Evolutionary conservation across 2,329 filamentous ascomycete species (phyloP).

Genomic region (Dactylellina cionopaga): DNA sequence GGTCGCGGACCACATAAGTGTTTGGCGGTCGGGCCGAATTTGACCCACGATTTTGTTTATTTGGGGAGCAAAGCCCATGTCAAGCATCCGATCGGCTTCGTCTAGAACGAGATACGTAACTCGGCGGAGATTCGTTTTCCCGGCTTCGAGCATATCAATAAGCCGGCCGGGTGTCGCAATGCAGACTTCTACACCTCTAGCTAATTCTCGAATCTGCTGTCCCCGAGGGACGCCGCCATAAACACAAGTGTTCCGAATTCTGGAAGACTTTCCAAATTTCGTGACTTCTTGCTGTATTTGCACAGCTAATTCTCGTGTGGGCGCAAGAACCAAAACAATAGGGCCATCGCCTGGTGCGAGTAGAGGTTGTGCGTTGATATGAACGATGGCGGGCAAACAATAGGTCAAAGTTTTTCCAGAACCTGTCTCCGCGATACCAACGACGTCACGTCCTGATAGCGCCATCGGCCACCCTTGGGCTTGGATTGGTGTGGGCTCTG

Average conservation of each 20-base stretch:
- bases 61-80: conserved; percentile 97
- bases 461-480: conserved; percentile 99
- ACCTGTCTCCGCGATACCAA: conserved; percentile 98
- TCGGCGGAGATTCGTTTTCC: conserved; percentile 86
- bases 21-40: conserved; percentile 90
- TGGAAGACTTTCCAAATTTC: conserved; percentile 97
- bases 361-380: conserved; percentile 98
- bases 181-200: conserved; percentile 95
- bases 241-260: conserved; percentile 97
- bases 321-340: conserved; percentile 94
- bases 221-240: conserved; percentile 99
- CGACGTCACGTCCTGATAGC: conserved; percentile 94
- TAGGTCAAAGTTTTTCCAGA: conserved; percentile 99
- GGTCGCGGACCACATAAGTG: conserved; percentile 94
- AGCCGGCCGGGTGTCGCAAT: conserved; percentile 97
- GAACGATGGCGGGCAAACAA: conserved; percentile 96
- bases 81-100: conserved; percentile 98
- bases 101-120: conserved; percentile 96
- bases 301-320: conserved; percentile 95
- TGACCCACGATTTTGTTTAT: conserved; percentile 96
- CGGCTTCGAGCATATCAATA: conserved; percentile 93
- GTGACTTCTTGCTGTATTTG: conserved; percentile 99
- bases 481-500: conserved; percentile 92
- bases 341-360: conserved; percentile 94
- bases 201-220: conserved; percentile 92